phyloP scores from a whole-genome alignment of 2,329 filamentous ascomycete genomes.

The Penicillium sp. region DNA sequence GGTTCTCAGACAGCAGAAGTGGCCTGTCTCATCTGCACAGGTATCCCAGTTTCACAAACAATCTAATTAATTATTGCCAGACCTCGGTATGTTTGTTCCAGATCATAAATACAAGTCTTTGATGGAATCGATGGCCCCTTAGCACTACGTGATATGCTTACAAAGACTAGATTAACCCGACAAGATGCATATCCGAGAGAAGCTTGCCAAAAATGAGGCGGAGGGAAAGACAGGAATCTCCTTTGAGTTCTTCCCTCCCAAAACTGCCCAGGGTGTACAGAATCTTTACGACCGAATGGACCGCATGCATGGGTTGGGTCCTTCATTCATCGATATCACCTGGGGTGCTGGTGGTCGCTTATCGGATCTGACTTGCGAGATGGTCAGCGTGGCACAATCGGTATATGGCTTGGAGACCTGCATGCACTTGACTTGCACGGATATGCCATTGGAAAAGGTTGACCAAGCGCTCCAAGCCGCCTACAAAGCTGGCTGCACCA shows the following conservation, averaged over 20 bases:
- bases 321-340: constrained; percentile 96
- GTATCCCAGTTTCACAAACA: constrained; percentile 13
- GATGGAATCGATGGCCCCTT: background rate
- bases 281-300: constrained; percentile 99
- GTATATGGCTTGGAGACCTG: constrained; percentile 96
- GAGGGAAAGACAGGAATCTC: constrained; percentile 86
- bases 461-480: constrained; percentile 83
- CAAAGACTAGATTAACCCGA: constrained; percentile 15
- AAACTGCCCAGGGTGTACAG: constrained; percentile 85
- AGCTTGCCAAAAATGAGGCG: constrained; percentile 78
- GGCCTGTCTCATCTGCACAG: constrained; percentile 12
- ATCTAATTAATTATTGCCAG: background rate
- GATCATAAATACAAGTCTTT: background rate
- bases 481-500: constrained; percentile 94
- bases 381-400: constrained; percentile 93
- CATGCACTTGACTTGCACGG: constrained; percentile 98
- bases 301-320: constrained; percentile 92
- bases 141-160: constrained; percentile 2
- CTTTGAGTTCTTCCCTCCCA: constrained; percentile 98
- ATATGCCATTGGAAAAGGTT: constrained; percentile 92
- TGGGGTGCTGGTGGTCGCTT: constrained; percentile 95
- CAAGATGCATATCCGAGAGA: constrained; percentile 93
- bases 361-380: constrained; percentile 91
- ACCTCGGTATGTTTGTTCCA: constrained; percentile 4
- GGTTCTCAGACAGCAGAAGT: constrained; percentile 8